A percentile compares a stretch with the other conserved stretches of the same genome.
These are phyloP conservation scores for Fusarium liriodendri DNA, from an alignment of 2,329 filamentous ascomycete genomes.

Conservation along the genomic window DNA sequence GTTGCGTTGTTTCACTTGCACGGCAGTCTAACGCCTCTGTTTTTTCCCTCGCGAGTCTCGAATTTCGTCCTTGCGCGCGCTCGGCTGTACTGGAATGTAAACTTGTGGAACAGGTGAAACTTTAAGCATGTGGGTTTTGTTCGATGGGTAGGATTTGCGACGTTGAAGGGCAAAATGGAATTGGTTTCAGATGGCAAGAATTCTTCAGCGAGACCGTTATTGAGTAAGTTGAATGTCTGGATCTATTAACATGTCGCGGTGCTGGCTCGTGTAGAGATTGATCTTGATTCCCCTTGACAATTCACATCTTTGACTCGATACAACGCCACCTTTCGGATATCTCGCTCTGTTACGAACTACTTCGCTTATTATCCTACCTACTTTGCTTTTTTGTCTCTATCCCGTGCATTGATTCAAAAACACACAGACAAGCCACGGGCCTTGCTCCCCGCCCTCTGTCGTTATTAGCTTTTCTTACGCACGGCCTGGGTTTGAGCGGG, in stretches of 20 bases:
- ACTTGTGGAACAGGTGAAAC: slow-evolving; percentile 13
- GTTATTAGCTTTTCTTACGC: background rate
- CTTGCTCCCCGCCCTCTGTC: background rate
- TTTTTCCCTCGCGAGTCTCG: background rate
- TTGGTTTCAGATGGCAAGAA: slow-evolving; percentile 22
- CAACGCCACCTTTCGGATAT: background rate
- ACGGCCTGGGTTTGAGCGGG: background rate
- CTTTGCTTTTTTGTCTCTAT: background rate
- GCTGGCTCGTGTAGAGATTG: background rate
- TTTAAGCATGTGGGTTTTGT: slow-evolving; percentile 6
- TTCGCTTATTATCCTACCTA: background rate
- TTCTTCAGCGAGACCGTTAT: background rate
- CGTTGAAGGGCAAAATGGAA: slow-evolving; percentile 17
- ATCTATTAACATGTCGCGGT: background rate
- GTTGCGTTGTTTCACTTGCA: slow-evolving; percentile 22
- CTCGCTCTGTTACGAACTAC: background rate
- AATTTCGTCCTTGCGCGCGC: background rate
- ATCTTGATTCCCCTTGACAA: background rate
- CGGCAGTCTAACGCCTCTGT: background rate
- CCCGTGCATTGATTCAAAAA: background rate
- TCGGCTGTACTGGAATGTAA: slow-evolving; percentile 20
- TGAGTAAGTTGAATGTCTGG: too few relatives aligned
- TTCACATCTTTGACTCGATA: background rate
- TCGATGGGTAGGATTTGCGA: slow-evolving; percentile 3
- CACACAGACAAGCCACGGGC: background rate